A percentile compares a stretch with the other conserved stretches of the same genome.
Conservation (phyloP, 495 filamentous ascomycete genomes). For the Aspergillus bridgeri region DNA sequence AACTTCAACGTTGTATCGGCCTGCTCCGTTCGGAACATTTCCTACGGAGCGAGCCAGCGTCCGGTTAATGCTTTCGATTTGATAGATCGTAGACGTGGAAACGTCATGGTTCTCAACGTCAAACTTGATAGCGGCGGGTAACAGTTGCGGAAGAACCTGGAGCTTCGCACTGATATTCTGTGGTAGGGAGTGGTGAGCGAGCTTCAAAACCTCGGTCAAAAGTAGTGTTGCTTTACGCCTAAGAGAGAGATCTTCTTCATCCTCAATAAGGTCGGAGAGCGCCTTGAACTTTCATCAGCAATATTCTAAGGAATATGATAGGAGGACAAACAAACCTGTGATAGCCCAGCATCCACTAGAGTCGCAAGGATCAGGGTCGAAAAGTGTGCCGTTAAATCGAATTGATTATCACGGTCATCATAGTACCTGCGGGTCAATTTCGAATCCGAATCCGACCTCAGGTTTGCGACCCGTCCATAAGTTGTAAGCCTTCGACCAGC, state of each 20-base stretch:
- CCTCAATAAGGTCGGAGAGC: conserved; percentile 63
- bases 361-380: conserved; percentile 85
- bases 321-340: conserved; percentile 51
- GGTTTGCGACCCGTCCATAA: conserved; percentile 85
- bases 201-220: conserved; percentile 83
- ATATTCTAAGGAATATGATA: not conserved
- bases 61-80: conserved; percentile 94
- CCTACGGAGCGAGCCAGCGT: conserved; percentile 77
- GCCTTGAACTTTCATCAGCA: conserved; percentile 38
- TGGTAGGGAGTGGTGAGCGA: conserved; percentile 82
- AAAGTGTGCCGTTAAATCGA: conserved; percentile 89
- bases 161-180: conserved; percentile 70
- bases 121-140: conserved; percentile 70
- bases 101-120: conserved; percentile 67
- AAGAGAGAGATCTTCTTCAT: conserved; percentile 67
- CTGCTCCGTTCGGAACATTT: conserved; percentile 32
- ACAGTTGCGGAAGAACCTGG: conserved; percentile 80
- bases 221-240: conserved; percentile 87
- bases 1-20: conserved; percentile 44
- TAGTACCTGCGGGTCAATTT: conserved; percentile 36
- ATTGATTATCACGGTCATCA: conserved; percentile 64
- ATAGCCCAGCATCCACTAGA: conserved; percentile 76
- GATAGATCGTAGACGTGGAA: conserved; percentile 85
- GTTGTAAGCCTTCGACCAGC: conserved; percentile 90
- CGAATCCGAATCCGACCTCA: conserved; percentile 62